Evolutionary conservation across 768 basidiomycete genomes (phyloP), one percentile per base, ranked within the genome.

Genomic region (Chlorophyllum brunneum): DNA sequence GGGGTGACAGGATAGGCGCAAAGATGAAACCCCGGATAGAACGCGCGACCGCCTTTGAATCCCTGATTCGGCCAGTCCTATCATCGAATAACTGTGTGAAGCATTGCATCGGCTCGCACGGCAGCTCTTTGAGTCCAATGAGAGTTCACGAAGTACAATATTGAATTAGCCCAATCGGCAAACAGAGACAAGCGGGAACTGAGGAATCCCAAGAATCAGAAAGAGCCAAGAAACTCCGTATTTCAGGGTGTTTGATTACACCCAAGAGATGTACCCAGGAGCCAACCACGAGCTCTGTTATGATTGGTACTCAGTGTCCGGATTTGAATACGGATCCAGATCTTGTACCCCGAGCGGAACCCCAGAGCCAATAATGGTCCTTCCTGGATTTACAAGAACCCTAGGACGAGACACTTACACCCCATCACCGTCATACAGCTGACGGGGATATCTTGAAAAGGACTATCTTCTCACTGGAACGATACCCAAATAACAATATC

Each of bases 271-370:
- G 37, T 48, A 26, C 22, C 4, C 47, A n/a, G 24, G 24, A 27
- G 22, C 13, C 18, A 38, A 20, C 37, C 36, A 16, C 47, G 16
- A 48, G 47, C 26, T 24, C 22, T 13, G 47, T 13, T 29, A 20
- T 49, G 38, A 49, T 49, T 49, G 38, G 39, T 31, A 36, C 42
- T 20, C n/a, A 27, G 2, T 22, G n/a, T 36, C 51, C 51, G 24
- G 38, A 29, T 44, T 16, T 20, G 15, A 7, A 13, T 11, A 47
- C 5, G 22, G 31, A 47, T 47, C 46, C 33, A 11, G 46, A 24
- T 33, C 41, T 26, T 23, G 11, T 8, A 42, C 23, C 41, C 41
- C 24, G 41, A 42, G 36, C 24, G 26, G n/a, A 26, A 29, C 23
- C 41, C n/a, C 4, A 26, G 18, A 20, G 18, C 31, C 33, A 37